Percentiles rank a stretch among this genome's conserved stretches.
Evolutionary conservation across 108 stramenopile genomes (phyloP).

Genomic region (Chaetoceros tenuissimus): DNA sequence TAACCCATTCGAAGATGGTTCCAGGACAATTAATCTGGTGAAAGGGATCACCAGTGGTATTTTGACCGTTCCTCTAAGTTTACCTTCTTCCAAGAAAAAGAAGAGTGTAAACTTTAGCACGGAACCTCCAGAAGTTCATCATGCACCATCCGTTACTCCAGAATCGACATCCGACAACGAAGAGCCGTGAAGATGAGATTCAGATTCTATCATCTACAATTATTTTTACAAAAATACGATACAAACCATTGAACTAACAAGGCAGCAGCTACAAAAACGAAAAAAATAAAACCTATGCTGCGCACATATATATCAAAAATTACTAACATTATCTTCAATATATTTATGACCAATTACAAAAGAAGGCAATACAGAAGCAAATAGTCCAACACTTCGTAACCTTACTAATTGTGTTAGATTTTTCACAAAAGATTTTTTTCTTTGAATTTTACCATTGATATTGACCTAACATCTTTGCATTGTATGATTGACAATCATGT

Average conservation of each 20-base stretch:
- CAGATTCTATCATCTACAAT: neutral
- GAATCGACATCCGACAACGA: neutral
- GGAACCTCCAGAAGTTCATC: neutral
- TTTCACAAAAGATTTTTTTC: no score
- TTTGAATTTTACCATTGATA: no score
- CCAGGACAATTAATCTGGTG: neutral
- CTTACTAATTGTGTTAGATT: no score
- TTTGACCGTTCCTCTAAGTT: neutral
- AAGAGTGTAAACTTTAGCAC: neutral
- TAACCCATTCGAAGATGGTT: neutral
- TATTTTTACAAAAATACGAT: neutral
- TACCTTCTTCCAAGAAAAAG: neutral
- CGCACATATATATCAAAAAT: neutral
- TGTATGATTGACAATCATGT: no score
- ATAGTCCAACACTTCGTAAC: no score
- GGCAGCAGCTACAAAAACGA: neutral
- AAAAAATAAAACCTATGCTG: neutral
- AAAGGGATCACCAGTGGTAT: neutral
- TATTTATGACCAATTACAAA: neutral
- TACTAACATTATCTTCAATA: neutral
- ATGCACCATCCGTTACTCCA: neutral
- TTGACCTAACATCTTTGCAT: no score
- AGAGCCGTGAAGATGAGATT: neutral
- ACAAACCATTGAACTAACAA: neutral
- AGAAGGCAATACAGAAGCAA: no score